A percentile compares a stretch with the other conserved stretches of the same genome.
These are phyloP conservation scores for Yamadazyma buinensis DNA, from an alignment of 1,139 yeast species.

Conservation along the genomic window DNA sequence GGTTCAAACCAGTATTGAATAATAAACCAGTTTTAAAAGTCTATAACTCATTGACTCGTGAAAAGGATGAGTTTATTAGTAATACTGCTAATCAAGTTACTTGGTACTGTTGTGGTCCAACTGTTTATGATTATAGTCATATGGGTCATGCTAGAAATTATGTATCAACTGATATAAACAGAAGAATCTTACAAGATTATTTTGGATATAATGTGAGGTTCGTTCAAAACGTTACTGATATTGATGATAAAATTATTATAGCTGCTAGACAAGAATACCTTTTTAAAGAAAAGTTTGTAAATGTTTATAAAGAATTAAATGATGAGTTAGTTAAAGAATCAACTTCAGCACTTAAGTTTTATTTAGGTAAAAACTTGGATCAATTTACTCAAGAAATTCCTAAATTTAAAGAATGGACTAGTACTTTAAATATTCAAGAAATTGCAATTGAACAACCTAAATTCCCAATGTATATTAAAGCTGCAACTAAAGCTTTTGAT, in stretches of 20 bases:
- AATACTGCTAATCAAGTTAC: conserved; percentile 58
- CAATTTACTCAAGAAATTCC: conserved; percentile 26
- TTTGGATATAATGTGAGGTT: conserved; percentile 84
- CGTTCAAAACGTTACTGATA: conserved; percentile 96
- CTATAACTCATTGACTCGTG: conserved; percentile 81
- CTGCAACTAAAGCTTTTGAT: conserved; percentile 52
- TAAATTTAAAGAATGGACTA: conserved; percentile 54
- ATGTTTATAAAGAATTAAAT: conserved; percentile 28
- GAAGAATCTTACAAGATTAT: conserved; percentile 83
- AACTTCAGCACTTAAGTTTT: conserved; percentile 42
- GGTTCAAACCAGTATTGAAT: conserved; percentile 28
- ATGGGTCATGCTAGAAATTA: conserved; percentile 99
- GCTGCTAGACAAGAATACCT: conserved; percentile 89
- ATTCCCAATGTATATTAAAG: conserved; percentile 77
- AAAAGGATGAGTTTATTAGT: conserved; percentile 75
- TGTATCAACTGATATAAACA: conserved; percentile 88
- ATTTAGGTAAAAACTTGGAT: conserved; percentile 56
- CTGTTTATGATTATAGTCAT: conserved; percentile 95
- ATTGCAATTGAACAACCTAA: conserved; percentile 65
- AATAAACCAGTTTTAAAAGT: conserved; percentile 26
- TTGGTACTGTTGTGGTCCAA: conserved; percentile 99
- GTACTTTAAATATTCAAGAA: conserved; percentile 40
- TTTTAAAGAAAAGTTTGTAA: conserved; percentile 54
- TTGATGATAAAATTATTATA: conserved; percentile 92
- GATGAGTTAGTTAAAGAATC: conserved; percentile 37